A percentile compares a stretch with the other conserved stretches of the same genome.
phyloP scores from a whole-genome alignment of 805 yeast genomes.

The Cyberlindnera xylosilytica region DNA sequence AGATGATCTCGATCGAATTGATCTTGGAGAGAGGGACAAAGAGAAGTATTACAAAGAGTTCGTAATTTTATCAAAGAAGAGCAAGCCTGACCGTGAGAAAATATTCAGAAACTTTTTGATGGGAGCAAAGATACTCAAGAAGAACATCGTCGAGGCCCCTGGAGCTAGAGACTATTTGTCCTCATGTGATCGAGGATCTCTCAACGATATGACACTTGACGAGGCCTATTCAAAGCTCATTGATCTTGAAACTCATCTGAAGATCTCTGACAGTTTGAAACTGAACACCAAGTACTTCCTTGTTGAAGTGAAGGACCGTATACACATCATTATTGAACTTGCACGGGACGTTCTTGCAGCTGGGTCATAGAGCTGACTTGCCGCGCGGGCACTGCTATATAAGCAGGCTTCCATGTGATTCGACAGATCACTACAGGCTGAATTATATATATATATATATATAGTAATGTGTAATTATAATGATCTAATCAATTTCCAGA shows the following conservation, averaged over 20 bases:
- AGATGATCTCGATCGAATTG: conserved; percentile 25
- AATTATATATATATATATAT: too few relatives aligned
- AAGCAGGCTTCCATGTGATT: too few relatives aligned
- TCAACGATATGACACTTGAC: conserved; percentile 6
- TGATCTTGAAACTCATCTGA: conserved; percentile 4
- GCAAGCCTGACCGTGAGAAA: conserved; percentile 14
- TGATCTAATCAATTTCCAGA: too few relatives aligned
- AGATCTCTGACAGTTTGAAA: conserved; percentile 7
- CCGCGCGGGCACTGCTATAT: too few relatives aligned
- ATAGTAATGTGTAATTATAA: too few relatives aligned
- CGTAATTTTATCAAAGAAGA: conserved; percentile 17
- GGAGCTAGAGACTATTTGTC: background rate
- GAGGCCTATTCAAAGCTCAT: conserved; percentile 3
- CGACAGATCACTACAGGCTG: too few relatives aligned
- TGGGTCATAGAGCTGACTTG: too few relatives aligned
- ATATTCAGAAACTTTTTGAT: conserved; percentile 19
- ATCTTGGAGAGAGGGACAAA: conserved; percentile 33
- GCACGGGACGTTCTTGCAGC: background rate
- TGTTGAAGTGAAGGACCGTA: conserved; percentile 7
- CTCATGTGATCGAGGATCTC: background rate
- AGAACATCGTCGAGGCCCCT: conserved; percentile 5
- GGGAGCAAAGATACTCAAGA: conserved; percentile 21
- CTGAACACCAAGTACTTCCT: conserved; percentile 9
- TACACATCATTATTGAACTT: background rate
- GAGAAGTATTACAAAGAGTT: conserved; percentile 38